Conservation (phyloP, 2,329 filamentous ascomycete species). For the Clarireedia paspali region DNA sequence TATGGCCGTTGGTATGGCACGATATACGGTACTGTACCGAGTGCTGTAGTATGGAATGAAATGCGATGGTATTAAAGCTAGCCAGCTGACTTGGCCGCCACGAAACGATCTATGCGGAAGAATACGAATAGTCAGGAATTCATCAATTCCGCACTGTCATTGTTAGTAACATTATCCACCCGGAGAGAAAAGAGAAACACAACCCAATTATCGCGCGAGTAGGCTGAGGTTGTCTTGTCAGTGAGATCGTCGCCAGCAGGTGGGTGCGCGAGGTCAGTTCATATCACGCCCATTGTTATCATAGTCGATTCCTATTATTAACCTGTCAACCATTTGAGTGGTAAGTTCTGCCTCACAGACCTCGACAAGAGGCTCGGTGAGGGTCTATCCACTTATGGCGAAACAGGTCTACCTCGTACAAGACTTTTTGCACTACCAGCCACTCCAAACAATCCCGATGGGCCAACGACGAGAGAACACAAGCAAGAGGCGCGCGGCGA, state of each 20-base stretch:
- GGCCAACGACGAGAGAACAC: background rate
- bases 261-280: too few relatives aligned
- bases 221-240: too few relatives aligned
- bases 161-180: background rate
- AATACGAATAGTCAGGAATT: background rate
- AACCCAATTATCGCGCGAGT: background rate
- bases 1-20: too few relatives aligned
- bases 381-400: too few relatives aligned
- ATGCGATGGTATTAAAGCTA: too few relatives aligned
- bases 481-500: slow-evolving; percentile 8
- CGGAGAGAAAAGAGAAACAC: background rate
- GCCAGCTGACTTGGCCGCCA: background rate
- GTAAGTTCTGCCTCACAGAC: too few relatives aligned
- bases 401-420: background rate
- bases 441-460: background rate
- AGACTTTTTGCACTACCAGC: background rate
- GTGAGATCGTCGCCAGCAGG: too few relatives aligned
- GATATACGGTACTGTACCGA: too few relatives aligned
- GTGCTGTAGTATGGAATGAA: too few relatives aligned
- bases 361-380: too few relatives aligned
- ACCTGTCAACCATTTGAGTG: slow-evolving; percentile 1
- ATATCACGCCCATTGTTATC: too few relatives aligned
- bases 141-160: background rate
- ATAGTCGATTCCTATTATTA: background rate
- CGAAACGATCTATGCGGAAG: background rate